These are phyloP conservation scores for Pachysandra terminalis DNA, from an alignment of 164 flowering plant genomes.

Conservation along the genomic window DNA sequence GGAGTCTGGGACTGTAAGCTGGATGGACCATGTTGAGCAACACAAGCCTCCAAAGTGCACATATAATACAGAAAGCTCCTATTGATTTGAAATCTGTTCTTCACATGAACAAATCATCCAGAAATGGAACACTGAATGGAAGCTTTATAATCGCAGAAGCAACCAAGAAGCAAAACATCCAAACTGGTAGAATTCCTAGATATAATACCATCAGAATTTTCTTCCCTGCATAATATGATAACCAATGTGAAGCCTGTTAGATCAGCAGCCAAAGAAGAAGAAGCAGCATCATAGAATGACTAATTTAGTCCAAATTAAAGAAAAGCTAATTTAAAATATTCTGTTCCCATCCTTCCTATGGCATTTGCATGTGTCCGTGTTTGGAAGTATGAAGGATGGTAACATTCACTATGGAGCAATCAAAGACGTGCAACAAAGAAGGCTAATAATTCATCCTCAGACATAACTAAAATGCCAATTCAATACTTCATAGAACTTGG, in stretches of 20 bases:
- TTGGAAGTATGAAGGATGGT: too few relatives aligned
- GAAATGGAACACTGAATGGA: conserved; percentile 50
- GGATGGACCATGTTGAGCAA: neutral
- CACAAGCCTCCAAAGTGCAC: neutral
- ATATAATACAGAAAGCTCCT: neutral
- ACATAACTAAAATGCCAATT: too few relatives aligned
- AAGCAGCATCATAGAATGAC: neutral
- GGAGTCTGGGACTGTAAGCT: neutral
- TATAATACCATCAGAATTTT: conserved; percentile 36
- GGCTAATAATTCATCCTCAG: too few relatives aligned
- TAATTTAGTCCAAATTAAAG: too few relatives aligned
- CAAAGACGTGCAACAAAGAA: too few relatives aligned
- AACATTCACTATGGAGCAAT: too few relatives aligned
- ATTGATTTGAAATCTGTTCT: neutral
- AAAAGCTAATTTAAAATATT: too few relatives aligned
- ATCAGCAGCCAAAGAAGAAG: neutral
- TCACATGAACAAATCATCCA: conserved; percentile 65
- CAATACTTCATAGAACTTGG: too few relatives aligned
- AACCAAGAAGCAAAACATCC: conserved; percentile 44
- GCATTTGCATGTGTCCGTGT: too few relatives aligned
- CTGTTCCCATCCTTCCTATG: too few relatives aligned
- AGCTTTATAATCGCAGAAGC: conserved; percentile 63
- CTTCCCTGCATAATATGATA: conserved; percentile 45
- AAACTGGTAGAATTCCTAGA: conserved; percentile 53
- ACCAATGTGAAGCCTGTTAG: neutral